Conservation (phyloP, 73 alveolate species). For the Breviolum minutum region DNA sequence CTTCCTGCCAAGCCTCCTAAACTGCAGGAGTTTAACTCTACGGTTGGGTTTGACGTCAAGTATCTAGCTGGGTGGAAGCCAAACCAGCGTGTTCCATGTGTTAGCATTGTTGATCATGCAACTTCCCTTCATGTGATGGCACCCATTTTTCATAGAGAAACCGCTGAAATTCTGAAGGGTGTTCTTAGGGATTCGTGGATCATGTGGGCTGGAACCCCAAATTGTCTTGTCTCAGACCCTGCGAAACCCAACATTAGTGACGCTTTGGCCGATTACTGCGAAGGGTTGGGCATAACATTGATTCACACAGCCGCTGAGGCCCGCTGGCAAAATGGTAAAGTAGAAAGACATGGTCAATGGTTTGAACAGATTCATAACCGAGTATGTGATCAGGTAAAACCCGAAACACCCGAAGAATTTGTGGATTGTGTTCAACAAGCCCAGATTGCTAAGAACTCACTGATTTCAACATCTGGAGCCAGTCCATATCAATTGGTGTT, state of each 20-base stretch:
- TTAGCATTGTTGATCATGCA: slow-evolving; percentile 16
- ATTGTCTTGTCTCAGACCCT: background rate
- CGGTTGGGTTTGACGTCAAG: background rate
- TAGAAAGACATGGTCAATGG: slow-evolving; percentile 1
- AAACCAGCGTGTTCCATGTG: slow-evolving; percentile 2
- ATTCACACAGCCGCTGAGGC: background rate
- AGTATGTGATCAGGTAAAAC: background rate
- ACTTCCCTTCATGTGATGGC: background rate
- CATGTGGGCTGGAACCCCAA: slow-evolving; percentile 13
- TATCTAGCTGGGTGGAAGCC: slow-evolving; percentile 4
- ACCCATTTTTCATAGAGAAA: background rate
- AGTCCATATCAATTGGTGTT: slow-evolving; percentile 41
- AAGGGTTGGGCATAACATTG: background rate
- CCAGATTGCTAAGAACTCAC: background rate
- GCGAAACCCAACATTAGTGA: slow-evolving; percentile 8
- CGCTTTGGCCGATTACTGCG: background rate
- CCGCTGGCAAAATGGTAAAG: slow-evolving; percentile 11
- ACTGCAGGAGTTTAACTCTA: background rate
- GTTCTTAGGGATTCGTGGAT: slow-evolving; percentile 11
- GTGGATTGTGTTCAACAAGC: background rate
- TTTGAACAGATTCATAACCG: slow-evolving; percentile 3
- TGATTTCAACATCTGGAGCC: slow-evolving; percentile 15
- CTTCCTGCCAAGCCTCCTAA: background rate
- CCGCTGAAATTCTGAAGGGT: background rate
- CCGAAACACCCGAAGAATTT: background rate